Evolutionary conservation across 1,284 basidiomycete species (phyloP).

Genomic region (Volvariella volvacea): DNA sequence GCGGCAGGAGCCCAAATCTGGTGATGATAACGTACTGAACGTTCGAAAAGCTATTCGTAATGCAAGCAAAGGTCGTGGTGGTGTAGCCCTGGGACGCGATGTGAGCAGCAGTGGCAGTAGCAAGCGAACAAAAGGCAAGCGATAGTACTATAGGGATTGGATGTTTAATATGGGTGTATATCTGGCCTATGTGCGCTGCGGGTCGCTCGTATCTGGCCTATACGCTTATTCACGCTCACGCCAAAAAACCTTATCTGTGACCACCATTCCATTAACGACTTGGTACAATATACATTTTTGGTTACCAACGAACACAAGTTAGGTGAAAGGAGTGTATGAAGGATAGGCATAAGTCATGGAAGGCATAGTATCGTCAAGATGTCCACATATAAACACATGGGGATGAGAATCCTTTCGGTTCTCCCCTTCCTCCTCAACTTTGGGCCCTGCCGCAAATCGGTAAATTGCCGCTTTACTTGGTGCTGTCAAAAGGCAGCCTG

Average conservation of each 20-base stretch:
- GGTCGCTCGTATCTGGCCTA: not conserved
- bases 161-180: not conserved
- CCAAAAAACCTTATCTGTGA: not conserved
- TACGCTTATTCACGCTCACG: not conserved
- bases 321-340: too few relatives aligned
- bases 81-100: conserved; percentile 45
- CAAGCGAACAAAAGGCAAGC: conserved; percentile 15
- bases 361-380: too few relatives aligned
- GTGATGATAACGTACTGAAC: conserved; percentile 59
- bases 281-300: conserved; percentile 4
- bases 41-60: conserved; percentile 83
- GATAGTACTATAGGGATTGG: conserved; percentile 4
- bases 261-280: conserved; percentile 2
- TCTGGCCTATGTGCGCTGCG: not conserved
- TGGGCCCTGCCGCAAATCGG: too few relatives aligned
- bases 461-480: conserved; percentile 20
- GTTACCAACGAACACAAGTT: too few relatives aligned
- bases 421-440: too few relatives aligned
- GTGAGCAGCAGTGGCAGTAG: conserved; percentile 13
- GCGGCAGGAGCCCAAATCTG: conserved; percentile 41
- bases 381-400: too few relatives aligned
- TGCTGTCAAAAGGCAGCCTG: conserved; percentile 29
- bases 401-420: too few relatives aligned
- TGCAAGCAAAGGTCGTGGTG: conserved; percentile 64
- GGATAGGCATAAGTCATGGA: too few relatives aligned